phyloP scores from a whole-genome alignment of 352 stramenopile genomes.

The Globisporangium takayamanum region DNA sequence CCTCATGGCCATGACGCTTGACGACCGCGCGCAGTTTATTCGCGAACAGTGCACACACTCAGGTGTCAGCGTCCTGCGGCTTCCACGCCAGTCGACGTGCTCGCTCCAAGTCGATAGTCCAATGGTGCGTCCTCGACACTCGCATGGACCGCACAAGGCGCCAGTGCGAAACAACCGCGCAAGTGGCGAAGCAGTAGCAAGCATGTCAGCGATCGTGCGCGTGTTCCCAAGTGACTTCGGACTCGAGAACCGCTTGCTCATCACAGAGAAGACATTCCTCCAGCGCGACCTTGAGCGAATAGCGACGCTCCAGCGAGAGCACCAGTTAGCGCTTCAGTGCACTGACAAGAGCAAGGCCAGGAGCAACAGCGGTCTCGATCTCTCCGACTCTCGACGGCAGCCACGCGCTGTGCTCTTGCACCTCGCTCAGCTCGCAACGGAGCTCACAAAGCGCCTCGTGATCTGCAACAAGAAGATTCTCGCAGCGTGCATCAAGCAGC shows the following conservation, averaged over 20 bases:
- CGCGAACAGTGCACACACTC: constrained; percentile 39
- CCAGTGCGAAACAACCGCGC: neutral
- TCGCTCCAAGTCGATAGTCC: constrained; percentile 9
- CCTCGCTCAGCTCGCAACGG: constrained; percentile 31
- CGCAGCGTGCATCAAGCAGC: constrained; percentile 39
- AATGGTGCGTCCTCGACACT: constrained; percentile 11
- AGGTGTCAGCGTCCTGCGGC: constrained; percentile 51
- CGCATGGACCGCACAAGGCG: constrained; percentile 1
- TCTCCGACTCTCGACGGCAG: neutral
- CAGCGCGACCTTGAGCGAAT: constrained; percentile 47
- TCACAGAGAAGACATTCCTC: constrained; percentile 56
- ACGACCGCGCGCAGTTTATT: constrained; percentile 38
- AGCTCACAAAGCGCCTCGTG: constrained; percentile 46
- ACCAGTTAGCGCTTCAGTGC: constrained; percentile 11
- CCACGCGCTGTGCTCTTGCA: constrained; percentile 42
- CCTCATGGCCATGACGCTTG: constrained; percentile 43
- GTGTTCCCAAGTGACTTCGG: constrained; percentile 39
- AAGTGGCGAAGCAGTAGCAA: neutral
- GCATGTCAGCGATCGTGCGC: constrained; percentile 35
- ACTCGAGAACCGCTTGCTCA: constrained; percentile 42
- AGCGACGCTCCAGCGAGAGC: constrained; percentile 12
- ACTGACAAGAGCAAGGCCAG: neutral
- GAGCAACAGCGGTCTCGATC: neutral
- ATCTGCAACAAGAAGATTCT: constrained; percentile 65
- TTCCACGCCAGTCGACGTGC: constrained; percentile 21